Evolutionary conservation across 2,329 filamentous ascomycete genomes (phyloP), one percentile per base, ranked within the genome.

Genomic region (Colletotrichum lentis): DNA sequence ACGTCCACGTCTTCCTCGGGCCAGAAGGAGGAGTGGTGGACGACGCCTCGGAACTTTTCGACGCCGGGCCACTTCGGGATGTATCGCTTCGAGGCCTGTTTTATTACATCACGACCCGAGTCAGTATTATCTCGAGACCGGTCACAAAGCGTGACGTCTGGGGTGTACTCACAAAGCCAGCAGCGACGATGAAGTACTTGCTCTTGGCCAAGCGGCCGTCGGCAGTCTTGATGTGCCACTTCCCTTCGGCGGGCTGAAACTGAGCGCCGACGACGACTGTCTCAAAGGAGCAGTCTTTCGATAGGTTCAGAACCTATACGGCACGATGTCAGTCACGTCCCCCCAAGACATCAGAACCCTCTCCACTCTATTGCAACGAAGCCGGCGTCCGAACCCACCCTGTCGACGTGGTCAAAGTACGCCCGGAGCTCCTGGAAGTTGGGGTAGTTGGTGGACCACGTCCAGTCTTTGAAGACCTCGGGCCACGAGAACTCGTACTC

Each of bases 1-100:
- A 88, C 82, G 59, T 85, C 80, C n/a, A 90, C 79, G 5, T 84
- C 80, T 4, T 83, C 77, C 8, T 86, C 80, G 1, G 88, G 87
- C 88, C 88, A 89, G 74, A 85, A 85, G 1, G 85, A 87, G 0
- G 86, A 85, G 74, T 90, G 87, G 72, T 87, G 82, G 14, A 89
- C 82, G 18, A 81, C 75, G 22, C 89, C 89, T 64, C 86, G 81
- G 80, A 89, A 91, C 35, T 80, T 83, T 22, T 87, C 82, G 69
- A 89, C 81, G 14, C 88, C 87, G 12, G 83, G 81, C 82, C 85
- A 89, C 63, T 86, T 81, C 0, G 88, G 88, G 46, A 87, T 84
- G 70, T 90, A 84, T n/a, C 86, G 79, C 73, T 86, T 88, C 1
- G 88, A 85, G 0, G 88, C 83, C 79, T 81, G 41, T 44, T 1